Percentiles rank a stretch among this genome's conserved stretches.
Evolutionary conservation across 1,284 basidiomycete species (phyloP).

Genomic region (Ceratobasidium sp.): DNA sequence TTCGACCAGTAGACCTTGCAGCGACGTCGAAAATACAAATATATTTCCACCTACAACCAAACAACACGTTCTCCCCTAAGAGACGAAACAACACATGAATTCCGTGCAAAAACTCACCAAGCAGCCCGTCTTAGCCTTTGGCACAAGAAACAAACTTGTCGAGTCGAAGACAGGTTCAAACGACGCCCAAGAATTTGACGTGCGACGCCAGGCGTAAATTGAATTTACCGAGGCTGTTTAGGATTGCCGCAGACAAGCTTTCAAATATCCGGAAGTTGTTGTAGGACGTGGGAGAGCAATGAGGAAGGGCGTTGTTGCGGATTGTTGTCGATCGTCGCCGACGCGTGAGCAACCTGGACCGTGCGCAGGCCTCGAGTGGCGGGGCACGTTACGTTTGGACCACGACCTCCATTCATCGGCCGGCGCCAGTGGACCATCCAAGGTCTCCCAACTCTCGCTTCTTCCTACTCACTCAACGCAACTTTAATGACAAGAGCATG

Average conservation of each 20-base stretch:
- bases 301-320: constrained; percentile 24
- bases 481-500: no score
- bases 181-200: no score
- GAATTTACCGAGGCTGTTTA: no score
- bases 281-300: background rate
- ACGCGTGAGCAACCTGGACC: constrained; percentile 35
- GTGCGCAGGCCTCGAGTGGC: constrained; percentile 44
- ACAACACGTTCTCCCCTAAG: constrained; percentile 1
- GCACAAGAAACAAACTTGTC: no score
- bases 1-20: constrained; percentile 12
- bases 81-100: background rate
- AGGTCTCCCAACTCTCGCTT: background rate
- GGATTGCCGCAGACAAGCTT: no score
- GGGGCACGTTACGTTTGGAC: constrained; percentile 37
- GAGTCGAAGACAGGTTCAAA: no score
- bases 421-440: constrained; percentile 17
- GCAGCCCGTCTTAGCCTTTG: no score
- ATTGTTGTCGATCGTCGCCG: constrained; percentile 42
- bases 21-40: no score
- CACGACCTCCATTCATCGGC: constrained; percentile 32
- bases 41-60: no score
- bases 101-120: constrained; percentile 6
- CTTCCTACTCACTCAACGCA: background rate
- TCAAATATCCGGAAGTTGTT: no score
- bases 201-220: no score